Evolutionary conservation across 2,329 filamentous ascomycete species (phyloP).

Genomic region (Neurospora sp.): DNA sequence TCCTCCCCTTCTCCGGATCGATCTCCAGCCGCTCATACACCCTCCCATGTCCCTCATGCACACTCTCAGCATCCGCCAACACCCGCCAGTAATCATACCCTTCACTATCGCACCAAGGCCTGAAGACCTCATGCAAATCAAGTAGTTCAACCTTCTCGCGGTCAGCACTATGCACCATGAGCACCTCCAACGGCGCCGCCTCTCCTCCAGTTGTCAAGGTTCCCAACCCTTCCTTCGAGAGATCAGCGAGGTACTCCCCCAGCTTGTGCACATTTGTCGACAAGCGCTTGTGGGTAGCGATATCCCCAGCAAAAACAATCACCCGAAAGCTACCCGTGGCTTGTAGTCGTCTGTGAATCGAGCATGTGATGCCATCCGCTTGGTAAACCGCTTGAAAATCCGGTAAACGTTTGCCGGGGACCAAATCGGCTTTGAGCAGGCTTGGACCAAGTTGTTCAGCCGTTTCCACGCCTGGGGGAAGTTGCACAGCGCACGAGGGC

Average conservation of each 20-base stretch:
- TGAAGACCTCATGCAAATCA: conserved; percentile 4
- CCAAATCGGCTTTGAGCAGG: conserved; percentile 8
- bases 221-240: neutral
- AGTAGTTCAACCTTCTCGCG: conserved; percentile 2
- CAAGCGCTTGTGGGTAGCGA: neutral
- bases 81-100: conserved; percentile 11
- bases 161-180: conserved; percentile 7
- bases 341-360: conserved; percentile 2
- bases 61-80: conserved; percentile 9
- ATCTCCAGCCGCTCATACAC: conserved; percentile 9
- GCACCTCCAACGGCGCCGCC: conserved; percentile 2
- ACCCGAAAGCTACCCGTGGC: conserved; percentile 8
- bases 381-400: conserved; percentile 9
- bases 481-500: conserved; percentile 3
- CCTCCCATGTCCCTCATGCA: conserved; percentile 7
- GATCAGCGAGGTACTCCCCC: conserved; percentile 2
- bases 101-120: conserved; percentile 5
- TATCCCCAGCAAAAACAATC: conserved; percentile 8
- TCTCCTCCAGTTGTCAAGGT: neutral
- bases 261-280: neutral
- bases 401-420: conserved; percentile 8
- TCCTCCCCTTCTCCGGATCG: conserved; percentile 4
- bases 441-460: conserved; percentile 1
- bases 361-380: neutral
- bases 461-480: neutral